phyloP scores from a whole-genome alignment of 2,329 filamentous ascomycete genomes.

The Beauveria brongniartii region DNA sequence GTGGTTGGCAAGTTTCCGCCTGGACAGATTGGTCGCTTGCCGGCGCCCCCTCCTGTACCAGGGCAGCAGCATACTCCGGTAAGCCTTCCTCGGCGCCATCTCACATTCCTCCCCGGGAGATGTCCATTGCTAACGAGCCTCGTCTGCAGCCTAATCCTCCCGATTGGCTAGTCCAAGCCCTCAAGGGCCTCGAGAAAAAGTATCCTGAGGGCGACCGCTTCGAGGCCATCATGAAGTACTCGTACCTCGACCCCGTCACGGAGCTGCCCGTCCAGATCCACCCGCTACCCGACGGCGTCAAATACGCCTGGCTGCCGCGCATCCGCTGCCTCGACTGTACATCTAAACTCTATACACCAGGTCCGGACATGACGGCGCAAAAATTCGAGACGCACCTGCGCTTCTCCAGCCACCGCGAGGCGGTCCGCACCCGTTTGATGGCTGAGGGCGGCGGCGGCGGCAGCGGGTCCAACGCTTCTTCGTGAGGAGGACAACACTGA shows the following conservation, averaged over 20 bases:
- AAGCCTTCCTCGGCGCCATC: conserved; percentile 31
- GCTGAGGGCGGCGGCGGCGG: conserved; percentile 16
- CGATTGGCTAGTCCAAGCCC: conserved; percentile 70
- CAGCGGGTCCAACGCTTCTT: neutral
- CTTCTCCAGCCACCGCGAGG: conserved; percentile 71
- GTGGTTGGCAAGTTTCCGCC: conserved; percentile 30
- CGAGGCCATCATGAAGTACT: conserved; percentile 86
- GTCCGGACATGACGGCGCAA: conserved; percentile 72
- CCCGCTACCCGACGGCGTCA: conserved; percentile 53
- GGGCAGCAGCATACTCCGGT: conserved; percentile 52
- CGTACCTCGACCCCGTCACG: conserved; percentile 65
- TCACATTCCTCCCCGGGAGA: neutral
- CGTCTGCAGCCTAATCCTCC: conserved; percentile 65
- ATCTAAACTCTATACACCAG: conserved; percentile 87
- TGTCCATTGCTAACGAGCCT: neutral
- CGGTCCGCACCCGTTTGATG: conserved; percentile 39
- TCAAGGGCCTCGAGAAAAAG: conserved; percentile 59
- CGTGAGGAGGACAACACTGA: neutral
- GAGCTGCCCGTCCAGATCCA: conserved; percentile 54
- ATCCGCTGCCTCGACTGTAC: conserved; percentile 91
- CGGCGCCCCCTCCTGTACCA: conserved; percentile 54
- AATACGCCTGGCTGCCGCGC: conserved; percentile 76
- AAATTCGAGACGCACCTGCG: conserved; percentile 92
- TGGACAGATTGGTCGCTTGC: conserved; percentile 57
- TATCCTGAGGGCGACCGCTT: conserved; percentile 74